Percentiles rank a stretch among this genome's conserved stretches.
These are phyloP conservation scores for Fraxinus albicans DNA, from an alignment of 305 asterid genomes.

Conservation along the genomic window DNA sequence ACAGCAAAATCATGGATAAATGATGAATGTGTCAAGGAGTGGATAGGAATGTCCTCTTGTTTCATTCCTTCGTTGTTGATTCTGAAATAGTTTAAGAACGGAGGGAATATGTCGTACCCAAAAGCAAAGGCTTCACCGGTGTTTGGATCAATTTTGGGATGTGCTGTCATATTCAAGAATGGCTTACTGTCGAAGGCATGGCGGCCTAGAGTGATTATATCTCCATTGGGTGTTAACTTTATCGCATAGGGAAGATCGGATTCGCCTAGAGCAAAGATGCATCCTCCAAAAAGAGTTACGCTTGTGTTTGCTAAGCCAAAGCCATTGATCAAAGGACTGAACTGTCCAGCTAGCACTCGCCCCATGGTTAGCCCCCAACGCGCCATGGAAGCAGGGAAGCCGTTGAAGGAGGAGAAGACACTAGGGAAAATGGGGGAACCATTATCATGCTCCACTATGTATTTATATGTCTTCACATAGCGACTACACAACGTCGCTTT, in stretches of 20 bases:
- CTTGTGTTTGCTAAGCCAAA: conserved; percentile 60
- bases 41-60: conserved; percentile 38
- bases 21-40: conserved; percentile 34
- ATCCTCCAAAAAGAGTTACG: conserved; percentile 45
- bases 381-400: conserved; percentile 26
- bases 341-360: conserved; percentile 37
- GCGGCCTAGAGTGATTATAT: conserved; percentile 51
- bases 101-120: conserved; percentile 40
- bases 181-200: conserved; percentile 34
- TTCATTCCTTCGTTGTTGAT: conserved; percentile 35
- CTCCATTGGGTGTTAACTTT: conserved; percentile 41
- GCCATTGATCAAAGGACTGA: conserved; percentile 36
- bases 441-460: conserved; percentile 25
- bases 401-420: conserved; percentile 40
- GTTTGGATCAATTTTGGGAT: conserved; percentile 51
- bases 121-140: conserved; percentile 58
- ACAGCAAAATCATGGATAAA: conserved; percentile 53
- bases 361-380: conserved; percentile 31
- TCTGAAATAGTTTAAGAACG: conserved; percentile 41
- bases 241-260: conserved; percentile 56
- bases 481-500: conserved; percentile 54
- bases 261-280: conserved; percentile 47
- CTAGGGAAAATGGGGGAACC: conserved; percentile 47
- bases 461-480: conserved; percentile 50
- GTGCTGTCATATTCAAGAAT: conserved; percentile 53